Conservation (phyloP, 371 early-diverging fungal genomes). For the Mortierella sp. region DNA sequence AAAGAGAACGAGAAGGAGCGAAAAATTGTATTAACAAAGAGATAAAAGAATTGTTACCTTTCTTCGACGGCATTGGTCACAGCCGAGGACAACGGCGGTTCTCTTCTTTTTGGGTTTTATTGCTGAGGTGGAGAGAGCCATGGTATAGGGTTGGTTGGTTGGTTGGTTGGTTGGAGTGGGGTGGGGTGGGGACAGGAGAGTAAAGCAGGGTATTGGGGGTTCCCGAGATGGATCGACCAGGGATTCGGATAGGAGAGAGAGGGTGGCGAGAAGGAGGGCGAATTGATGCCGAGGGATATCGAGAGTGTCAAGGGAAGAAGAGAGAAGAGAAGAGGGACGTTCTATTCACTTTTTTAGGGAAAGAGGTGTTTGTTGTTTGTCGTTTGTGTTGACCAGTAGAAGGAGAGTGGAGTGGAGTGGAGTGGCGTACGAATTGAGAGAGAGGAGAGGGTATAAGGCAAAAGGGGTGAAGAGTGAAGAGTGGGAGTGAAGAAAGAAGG, state of each 20-base stretch:
- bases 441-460: background rate
- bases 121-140: conserved; percentile 34
- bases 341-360: conserved; percentile 12
- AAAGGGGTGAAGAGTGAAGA: background rate
- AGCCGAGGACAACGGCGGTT: conserved; percentile 54
- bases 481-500: background rate
- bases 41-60: conserved; percentile 37
- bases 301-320: background rate
- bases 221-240: background rate
- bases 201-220: background rate
- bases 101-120: conserved; percentile 58
- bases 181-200: no score
- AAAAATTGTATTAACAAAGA: background rate
- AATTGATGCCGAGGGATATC: background rate
- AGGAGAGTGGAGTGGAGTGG: background rate
- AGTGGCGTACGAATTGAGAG: background rate
- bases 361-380: background rate
- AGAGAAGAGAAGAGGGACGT: conserved; percentile 12
- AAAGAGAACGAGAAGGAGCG: background rate
- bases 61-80: conserved; percentile 55
- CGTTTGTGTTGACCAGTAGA: background rate
- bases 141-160: conserved; percentile 1
- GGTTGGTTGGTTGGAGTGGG: no score
- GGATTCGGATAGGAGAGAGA: background rate
- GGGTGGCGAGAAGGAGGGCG: background rate